Evolutionary conservation across 805 yeast species (phyloP), one percentile per base, ranked within the genome.

Genomic region (Candida silvicultrix): DNA sequence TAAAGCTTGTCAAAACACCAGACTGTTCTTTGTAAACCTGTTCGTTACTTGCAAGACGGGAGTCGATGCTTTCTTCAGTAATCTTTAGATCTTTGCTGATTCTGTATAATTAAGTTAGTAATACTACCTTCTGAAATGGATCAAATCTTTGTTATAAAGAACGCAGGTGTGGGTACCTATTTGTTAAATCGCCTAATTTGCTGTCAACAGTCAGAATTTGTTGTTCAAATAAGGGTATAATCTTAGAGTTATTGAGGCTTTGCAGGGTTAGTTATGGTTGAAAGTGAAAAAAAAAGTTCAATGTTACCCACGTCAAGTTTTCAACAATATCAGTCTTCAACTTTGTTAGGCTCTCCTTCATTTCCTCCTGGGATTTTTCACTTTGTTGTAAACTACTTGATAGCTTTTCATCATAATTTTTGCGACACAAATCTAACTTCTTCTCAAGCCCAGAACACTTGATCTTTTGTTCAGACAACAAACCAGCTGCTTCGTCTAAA

Each of bases 391-490:
- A 36, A 36, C 4, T 12, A 5, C 3, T 4, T 6, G 4, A 19
- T 8, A 44, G 16, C 10, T 29, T 43, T 2, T 32, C 23, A 23
- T 55, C 62, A 29, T 57, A 55, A 2, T 47, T 46, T 29, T 43
- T 46, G 7, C 59, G 55, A n/a, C 51, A 44, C 1, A 44, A 44
- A 9, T 52, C 56, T 14, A 63, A 37, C 0, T 44, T 43, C 39
- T 55, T 60, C 23, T 53, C 55, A n/a, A 69, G 49, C n/a, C 58
- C 55, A 2, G 45, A 29, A 2, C 62, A 67, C 44, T 63, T 69
- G 12, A 72, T 59, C 45, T 70, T 74, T 50, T 74, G 77, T 45
- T 74, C 79, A 9, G 74, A 70, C 37, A 75, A 58, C 41, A 70
- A 64, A 1, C 78, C 77, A 10, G 76, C 66, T 21, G 69, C 60